Base-by-base conservation (phyloP, 495 filamentous ascomycete genomes). In the Xanthoparmelia taractica region DNA sequence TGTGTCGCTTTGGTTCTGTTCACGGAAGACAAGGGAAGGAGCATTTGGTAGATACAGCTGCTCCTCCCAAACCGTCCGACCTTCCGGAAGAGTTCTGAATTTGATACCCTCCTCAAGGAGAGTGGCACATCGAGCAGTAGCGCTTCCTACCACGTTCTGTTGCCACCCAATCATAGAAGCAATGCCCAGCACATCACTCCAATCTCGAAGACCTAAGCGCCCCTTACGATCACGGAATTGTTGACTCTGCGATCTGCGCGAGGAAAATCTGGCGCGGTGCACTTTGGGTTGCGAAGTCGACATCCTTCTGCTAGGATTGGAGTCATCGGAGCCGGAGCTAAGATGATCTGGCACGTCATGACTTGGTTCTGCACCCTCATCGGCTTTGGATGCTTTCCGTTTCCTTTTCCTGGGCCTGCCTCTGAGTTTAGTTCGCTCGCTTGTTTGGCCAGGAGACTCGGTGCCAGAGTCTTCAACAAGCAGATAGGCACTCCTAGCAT, bases 131-230 rank as follows among this genome's bases (percentile, higher is more conserved):
- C 91, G 78, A 68, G 84, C 76, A 4, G 85, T 81, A 1, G 90
- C 79, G 56, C 87, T 80, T 48, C 81, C 78, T 11, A 96, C 76
- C 8, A 84, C 87, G 7, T 71, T 69, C 1, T 79, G 68, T 1
- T 85, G 74, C 70, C 89, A 87, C 0, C 87, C 89, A 2, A 78
- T 81, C 63, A 92, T 78, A 0, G 87, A 80, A 27, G 91, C 91
- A 1, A 89, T 74, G 12, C 88, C 87, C 37, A 95, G 71, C 2
- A 94, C 80, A 60, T 92, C 87, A 50, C 86, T 86, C 91, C 91
- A 96, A 72, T 93, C 88, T 3, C 89, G 82, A 8, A 85, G 73
- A 5, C 74, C 79, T 61, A 81, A 65, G 45, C 68, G 61, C 17
- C 56, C 29, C 36, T 71, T 61, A 50, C 36, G 72, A 10, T 54